Percentiles rank a stretch among this genome's conserved stretches.
Conservation (phyloP, 371 early-diverging fungal genomes). For the Mortierella sp. region DNA sequence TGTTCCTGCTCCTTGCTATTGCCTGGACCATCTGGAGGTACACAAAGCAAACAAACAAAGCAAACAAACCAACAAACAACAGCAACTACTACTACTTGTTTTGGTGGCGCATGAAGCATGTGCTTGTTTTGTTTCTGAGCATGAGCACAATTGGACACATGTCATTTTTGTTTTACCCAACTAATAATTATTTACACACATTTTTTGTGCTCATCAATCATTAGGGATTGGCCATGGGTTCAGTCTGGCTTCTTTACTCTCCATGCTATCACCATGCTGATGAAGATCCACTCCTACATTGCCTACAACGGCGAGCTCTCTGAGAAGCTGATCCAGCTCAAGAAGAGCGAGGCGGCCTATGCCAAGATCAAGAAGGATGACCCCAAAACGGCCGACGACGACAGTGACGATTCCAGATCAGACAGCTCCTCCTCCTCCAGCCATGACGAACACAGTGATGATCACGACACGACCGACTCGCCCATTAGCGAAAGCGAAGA, state of each 20-base stretch:
- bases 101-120: slow-evolving; percentile 4
- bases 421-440: neutral
- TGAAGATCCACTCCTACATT: slow-evolving; percentile 96
- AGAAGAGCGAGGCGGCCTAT: slow-evolving; percentile 45
- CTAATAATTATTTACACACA: neutral
- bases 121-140: neutral
- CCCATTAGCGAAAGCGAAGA: slow-evolving; percentile 4
- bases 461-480: neutral
- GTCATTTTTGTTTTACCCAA: neutral
- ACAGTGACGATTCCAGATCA: slow-evolving; percentile 3
- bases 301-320: slow-evolving; percentile 80
- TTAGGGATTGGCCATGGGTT: slow-evolving; percentile 90
- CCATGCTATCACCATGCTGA: slow-evolving; percentile 92
- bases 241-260: slow-evolving; percentile 91
- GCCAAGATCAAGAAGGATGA: slow-evolving; percentile 48
- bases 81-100: slow-evolving; percentile 15
- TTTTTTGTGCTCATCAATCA: slow-evolving; percentile 8
- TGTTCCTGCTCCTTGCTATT: slow-evolving; percentile 74
- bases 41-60: neutral
- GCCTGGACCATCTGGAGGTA: slow-evolving; percentile 78
- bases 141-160: neutral
- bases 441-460: neutral
- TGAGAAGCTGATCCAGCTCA: slow-evolving; percentile 61
- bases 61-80: too few species aligned
- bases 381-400: slow-evolving; percentile 31